Percentiles rank a stretch among this genome's conserved stretches.
Evolutionary conservation across 768 basidiomycete species (phyloP).

Genomic region (Rhodotorula paludigena): DNA sequence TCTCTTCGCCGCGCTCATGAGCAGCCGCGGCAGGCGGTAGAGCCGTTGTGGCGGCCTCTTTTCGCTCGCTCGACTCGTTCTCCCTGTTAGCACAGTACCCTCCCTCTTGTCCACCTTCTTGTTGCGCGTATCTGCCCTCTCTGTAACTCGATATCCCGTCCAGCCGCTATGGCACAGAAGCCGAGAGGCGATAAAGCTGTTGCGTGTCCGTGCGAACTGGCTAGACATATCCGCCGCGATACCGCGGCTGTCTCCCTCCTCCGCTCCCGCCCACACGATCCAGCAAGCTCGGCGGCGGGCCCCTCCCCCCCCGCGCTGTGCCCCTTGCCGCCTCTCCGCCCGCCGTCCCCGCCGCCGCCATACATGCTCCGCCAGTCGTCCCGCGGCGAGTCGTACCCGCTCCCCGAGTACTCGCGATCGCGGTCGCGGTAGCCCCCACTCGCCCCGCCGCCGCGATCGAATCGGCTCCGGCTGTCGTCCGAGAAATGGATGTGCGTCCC

Average conservation of each 20-base stretch:
- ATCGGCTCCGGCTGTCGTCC: neutral
- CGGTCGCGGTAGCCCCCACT: neutral
- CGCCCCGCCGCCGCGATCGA: neutral
- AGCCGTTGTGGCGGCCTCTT: neutral
- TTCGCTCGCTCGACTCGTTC: neutral
- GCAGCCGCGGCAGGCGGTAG: conserved; percentile 37
- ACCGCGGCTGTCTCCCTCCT: conserved; percentile 17
- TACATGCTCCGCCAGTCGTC: conserved; percentile 8
- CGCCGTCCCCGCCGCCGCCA: neutral
- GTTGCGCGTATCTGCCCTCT: neutral
- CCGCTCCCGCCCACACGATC: conserved; percentile 3
- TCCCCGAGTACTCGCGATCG: conserved; percentile 1
- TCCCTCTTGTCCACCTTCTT: neutral
- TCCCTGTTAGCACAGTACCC: neutral
- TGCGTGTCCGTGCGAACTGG: neutral
- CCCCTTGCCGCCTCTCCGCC: neutral
- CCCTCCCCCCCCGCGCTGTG: no score
- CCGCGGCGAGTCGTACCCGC: conserved; percentile 8
- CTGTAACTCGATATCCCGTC: neutral
- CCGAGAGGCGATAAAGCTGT: no score
- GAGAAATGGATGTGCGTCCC: conserved; percentile 27
- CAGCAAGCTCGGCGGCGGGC: conserved; percentile 12
- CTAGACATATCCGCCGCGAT: conserved; percentile 25
- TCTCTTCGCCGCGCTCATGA: conserved; percentile 44
- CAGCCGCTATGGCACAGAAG: no score